Base-by-base conservation (phyloP, 169 alveolate species). In the Theileria annulata region DNA sequence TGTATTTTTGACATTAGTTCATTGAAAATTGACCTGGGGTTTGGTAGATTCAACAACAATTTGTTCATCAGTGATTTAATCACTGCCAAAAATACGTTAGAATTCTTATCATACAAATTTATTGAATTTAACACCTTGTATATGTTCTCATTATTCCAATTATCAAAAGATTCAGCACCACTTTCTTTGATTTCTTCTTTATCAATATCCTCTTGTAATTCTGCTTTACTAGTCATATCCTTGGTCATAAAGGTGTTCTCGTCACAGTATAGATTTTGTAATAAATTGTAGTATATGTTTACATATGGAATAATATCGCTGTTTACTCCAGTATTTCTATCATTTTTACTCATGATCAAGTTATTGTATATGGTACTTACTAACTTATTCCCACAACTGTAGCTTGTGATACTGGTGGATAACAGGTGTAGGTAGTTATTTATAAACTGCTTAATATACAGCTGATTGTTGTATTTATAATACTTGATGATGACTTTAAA, bases 401-500 rank as follows among this genome's bases (percentile, higher is more conserved):
- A 8, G 51, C 13, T 42, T 10, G 51, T 56, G 28, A 56, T 21
- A 4, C 9, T 56, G 33, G 9, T 56, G 3, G 66, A 56, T 25
- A 56, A n/a, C 66, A 56, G 27, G 27, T 19, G 27, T 56, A 56
- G 8, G 66, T 56, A 56, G 27, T 25, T 25, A 25, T 56, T 56
- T 21, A 56, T 25, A 56, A 56, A 56, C 66, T 56, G 27, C 17
- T 56, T 56, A 56, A 56, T 56, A 25, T 56, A 21, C 31, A 25
- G 27, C 35, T 25, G 27, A 8, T 56, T 56, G 27, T 19, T 25
- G n/a, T 56, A 56, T 21, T 25, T 64, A 64, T 79, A 76, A 48
- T 79, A 79, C 28, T 71, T 54, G 56, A 67, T n/a, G n/a, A 79
- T 51, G 25, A 48, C 28, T 28, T n/a, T 58, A 13, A 71, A 69